Base-by-base conservation (phyloP, 768 basidiomycete species). In the Rhodotorula toruloides region DNA sequence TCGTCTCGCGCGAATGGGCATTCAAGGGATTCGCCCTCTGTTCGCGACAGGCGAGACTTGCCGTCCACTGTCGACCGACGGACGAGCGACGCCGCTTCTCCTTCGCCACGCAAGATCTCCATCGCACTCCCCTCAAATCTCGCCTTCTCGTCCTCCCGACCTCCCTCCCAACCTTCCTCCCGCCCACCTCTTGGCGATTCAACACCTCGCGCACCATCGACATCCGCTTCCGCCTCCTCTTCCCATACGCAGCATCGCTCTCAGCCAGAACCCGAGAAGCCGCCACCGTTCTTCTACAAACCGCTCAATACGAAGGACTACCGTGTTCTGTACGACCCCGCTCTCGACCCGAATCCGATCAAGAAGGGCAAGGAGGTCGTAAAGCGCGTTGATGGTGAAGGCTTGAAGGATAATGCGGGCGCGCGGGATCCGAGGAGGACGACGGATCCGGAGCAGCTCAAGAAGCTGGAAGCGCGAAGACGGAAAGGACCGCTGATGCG, bases 361-460 rank as follows among this genome's bases (percentile, higher is more conserved):
- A 70, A 70, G 11, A 85, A 85, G 70, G 86, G 85, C 6, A 85
- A 84, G 74, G 85, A 86, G 75, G 76, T 78, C 40, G 74, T 87
- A 58, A 72, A 54, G 6, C 75, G 87, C 47, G 83, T 80, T 61
- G 82, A 82, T 44, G 87, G 87, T 0, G 82, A 85, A 67, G 81
- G 82, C 12, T 74, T 84, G 54, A 79, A 80, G 7, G 79, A 78
- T 3, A 83, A 79, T 6, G 36, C 37, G 69, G 77, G 80, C 13
- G 76, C 81, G 19, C 74, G 70, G 39, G 87, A 88, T 78, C 87
- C 86, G 25, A 77, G 86, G 72, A 83, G 78, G 72, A 81, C 77
- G 40, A 74, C 79, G n/a, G 47, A 76, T 77, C 49, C 75, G 54
- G 60, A 54, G 47, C 76, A 72, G 70, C 72, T 57, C 55, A 61